Evolutionary conservation across 805 yeast species (phyloP).

Genomic region (Saturnispora kantuleensis): DNA sequence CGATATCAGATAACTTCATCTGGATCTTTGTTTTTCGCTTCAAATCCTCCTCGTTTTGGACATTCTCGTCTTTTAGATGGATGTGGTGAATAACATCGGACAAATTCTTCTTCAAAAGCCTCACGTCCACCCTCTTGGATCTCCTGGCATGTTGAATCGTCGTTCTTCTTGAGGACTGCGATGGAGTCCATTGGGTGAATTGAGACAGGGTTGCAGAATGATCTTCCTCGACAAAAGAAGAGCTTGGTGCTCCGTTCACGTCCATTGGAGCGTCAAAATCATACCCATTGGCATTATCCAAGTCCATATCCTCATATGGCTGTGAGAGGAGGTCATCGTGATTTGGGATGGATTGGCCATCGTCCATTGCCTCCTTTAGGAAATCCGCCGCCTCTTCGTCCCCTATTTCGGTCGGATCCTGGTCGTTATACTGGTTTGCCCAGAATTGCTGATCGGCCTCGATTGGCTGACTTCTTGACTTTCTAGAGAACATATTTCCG

Average conservation of each 20-base stretch:
- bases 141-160: conserved; percentile 53
- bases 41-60: neutral
- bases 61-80: neutral
- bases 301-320: conserved; percentile 26
- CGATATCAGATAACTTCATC: conserved; percentile 16
- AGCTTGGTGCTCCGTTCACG: neutral
- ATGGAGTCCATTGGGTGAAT: conserved; percentile 1
- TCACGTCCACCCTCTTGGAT: conserved; percentile 74
- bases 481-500: conserved; percentile 14
- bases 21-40: conserved; percentile 7
- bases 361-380: conserved; percentile 10
- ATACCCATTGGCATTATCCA: conserved; percentile 12
- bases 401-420: conserved; percentile 21
- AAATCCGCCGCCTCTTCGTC: conserved; percentile 13
- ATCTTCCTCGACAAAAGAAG: neutral
- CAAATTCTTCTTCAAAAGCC: conserved; percentile 58
- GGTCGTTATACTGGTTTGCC: conserved; percentile 47
- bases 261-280: conserved; percentile 12
- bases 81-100: conserved; percentile 44
- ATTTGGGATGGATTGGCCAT: conserved; percentile 7
- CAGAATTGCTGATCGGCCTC: conserved; percentile 59
- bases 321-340: conserved; percentile 16
- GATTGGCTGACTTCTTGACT: neutral
- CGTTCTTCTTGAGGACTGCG: conserved; percentile 15
- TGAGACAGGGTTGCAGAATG: neutral